Conservation (phyloP, 345 rosid genomes). For the Cardamine occulta region DNA sequence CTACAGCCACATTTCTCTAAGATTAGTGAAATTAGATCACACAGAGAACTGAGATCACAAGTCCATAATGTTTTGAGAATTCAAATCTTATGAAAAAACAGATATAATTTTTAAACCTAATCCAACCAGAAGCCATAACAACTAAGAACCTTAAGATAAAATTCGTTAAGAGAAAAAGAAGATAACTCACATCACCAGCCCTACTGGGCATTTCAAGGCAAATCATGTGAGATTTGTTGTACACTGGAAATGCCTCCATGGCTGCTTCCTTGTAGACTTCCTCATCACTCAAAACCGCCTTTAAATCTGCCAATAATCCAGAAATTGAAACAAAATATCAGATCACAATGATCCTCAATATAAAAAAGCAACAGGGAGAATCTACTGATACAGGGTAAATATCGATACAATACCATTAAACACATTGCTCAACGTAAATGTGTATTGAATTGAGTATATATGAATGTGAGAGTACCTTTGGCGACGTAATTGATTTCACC, state of each 20-base stretch:
- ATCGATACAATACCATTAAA: background rate
- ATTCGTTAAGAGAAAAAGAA: background rate
- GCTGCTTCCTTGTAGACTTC: conserved; percentile 76
- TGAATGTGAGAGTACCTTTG: conserved; percentile 58
- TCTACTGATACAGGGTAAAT: conserved; percentile 5
- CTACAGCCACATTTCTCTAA: background rate
- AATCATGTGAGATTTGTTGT: conserved; percentile 91
- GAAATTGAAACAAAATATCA: conserved; percentile 2
- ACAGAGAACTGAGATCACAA: background rate
- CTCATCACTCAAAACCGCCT: conserved; percentile 70
- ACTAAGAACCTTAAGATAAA: background rate
- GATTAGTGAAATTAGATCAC: background rate
- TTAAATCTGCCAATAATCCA: conserved; percentile 61
- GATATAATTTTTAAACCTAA: background rate
- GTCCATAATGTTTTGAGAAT: background rate
- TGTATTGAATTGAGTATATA: background rate
- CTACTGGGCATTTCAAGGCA: conserved; percentile 73
- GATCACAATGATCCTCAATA: conserved; percentile 27
- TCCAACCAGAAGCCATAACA: background rate
- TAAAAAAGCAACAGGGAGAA: background rate
- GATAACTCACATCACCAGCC: conserved; percentile 69
- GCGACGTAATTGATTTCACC: conserved; percentile 98
- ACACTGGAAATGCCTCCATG: conserved; percentile 76
- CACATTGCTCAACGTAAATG: background rate
- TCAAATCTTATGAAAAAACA: background rate